These are phyloP conservation scores for Crucibulum parvulum DNA, from an alignment of 1,284 basidiomycete species.

Conservation along the genomic window DNA sequence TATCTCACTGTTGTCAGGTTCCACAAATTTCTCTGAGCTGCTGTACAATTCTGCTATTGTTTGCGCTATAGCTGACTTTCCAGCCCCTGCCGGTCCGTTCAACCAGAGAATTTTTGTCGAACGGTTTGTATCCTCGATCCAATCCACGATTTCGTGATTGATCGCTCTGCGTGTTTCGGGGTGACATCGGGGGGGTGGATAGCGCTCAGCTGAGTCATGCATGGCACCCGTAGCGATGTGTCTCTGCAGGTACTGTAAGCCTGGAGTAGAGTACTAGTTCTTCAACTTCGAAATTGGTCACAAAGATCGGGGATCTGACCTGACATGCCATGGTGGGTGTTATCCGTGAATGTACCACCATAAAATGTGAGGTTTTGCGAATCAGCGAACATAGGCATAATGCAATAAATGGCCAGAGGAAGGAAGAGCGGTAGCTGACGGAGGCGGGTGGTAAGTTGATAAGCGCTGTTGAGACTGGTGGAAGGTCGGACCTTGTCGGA, in stretches of 20 bases:
- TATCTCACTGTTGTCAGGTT: too few relatives aligned
- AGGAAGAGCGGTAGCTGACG: too few relatives aligned
- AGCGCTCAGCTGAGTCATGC: not conserved
- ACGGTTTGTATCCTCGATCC: not conserved
- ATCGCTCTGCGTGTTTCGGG: not conserved
- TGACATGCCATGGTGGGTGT: not conserved
- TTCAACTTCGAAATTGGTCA: not conserved
- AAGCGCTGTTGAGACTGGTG: too few relatives aligned
- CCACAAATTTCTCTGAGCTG: not conserved
- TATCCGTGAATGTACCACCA: not conserved
- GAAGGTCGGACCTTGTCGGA: too few relatives aligned
- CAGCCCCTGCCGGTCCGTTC: not conserved
- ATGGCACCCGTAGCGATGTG: not conserved
- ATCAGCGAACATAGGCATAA: not conserved
- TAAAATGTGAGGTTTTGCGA: not conserved
- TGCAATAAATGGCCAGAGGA: too few relatives aligned
- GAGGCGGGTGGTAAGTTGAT: too few relatives aligned
- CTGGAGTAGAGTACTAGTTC: not conserved
- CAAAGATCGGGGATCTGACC: not conserved
- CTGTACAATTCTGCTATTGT: slow-evolving; percentile 15
- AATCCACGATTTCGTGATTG: not conserved
- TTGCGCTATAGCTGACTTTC: slow-evolving; percentile 23
- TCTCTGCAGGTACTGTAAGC: not conserved
- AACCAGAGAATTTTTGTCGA: not conserved
- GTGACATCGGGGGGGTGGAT: not conserved